phyloP scores from a whole-genome alignment of 805 yeast genomes.

The Isabelozyma gotoi region DNA sequence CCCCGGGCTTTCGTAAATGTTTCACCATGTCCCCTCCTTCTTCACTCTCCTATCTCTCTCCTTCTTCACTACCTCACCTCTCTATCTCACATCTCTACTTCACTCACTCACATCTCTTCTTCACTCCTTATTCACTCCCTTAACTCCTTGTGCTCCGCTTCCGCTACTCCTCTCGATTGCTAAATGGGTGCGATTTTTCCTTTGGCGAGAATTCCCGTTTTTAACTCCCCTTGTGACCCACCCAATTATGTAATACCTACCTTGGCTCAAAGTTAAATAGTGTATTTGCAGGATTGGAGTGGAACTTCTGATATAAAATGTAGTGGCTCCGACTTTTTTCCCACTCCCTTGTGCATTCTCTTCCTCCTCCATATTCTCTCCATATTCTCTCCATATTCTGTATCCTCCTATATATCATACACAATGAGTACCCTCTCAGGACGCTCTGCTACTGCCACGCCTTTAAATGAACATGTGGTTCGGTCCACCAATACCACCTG shows the following conservation, averaged over 20 bases:
- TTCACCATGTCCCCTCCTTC: background rate
- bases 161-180: no score
- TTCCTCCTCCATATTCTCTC: background rate
- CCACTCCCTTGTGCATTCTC: background rate
- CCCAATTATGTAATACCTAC: background rate
- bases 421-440: conserved; percentile 6
- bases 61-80: background rate
- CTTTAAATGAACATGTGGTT: background rate
- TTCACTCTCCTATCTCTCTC: no score
- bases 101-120: no score
- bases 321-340: background rate
- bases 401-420: background rate
- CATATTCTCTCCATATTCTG: background rate
- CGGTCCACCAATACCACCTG: conserved; percentile 20
- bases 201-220: background rate
- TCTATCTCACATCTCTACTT: background rate
- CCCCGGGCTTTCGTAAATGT: no score
- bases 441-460: conserved; percentile 12
- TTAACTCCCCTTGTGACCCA: background rate
- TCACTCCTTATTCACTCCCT: background rate
- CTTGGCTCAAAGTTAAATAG: no score
- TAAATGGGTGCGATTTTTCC: background rate
- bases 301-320: no score
- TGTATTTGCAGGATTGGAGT: background rate
- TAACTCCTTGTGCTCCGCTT: background rate